These are phyloP conservation scores for Pelargonium citronellum DNA, from an alignment of 441 rosid genomes.

Conservation along the genomic window DNA sequence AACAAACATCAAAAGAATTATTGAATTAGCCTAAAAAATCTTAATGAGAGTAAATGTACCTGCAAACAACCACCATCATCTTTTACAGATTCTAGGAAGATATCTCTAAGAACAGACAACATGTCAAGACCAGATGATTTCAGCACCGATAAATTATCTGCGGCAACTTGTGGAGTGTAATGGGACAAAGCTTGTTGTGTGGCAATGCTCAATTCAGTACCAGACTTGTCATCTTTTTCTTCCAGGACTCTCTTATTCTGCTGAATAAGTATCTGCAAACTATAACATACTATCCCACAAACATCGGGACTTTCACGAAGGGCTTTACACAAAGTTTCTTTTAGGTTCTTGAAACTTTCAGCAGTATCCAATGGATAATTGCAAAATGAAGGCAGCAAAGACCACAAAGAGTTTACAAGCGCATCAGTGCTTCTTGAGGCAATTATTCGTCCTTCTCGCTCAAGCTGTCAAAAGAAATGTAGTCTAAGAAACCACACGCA, in stretches of 20 bases:
- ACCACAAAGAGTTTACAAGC: conserved; percentile 72
- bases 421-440: conserved; percentile 65
- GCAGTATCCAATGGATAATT: conserved; percentile 72
- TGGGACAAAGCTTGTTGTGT: conserved; percentile 42
- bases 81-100: conserved; percentile 54
- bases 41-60: conserved; percentile 35
- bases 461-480: conserved; percentile 49
- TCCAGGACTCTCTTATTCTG: conserved; percentile 58
- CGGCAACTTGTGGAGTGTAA: conserved; percentile 50
- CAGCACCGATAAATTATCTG: conserved; percentile 52
- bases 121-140: conserved; percentile 54
- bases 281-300: conserved; percentile 67
- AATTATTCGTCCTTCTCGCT: conserved; percentile 55
- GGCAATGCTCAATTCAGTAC: conserved; percentile 39
- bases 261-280: conserved; percentile 64
- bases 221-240: conserved; percentile 30
- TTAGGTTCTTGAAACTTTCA: conserved; percentile 61
- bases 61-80: conserved; percentile 89
- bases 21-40: not conserved
- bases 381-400: conserved; percentile 89
- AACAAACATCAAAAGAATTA: conserved; percentile 4
- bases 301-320: conserved; percentile 54
- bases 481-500: conserved; percentile 20
- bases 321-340: conserved; percentile 40
- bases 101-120: conserved; percentile 49